phyloP scores from a whole-genome alignment of 495 filamentous ascomycete species.

The Penicillium antarcticum region DNA sequence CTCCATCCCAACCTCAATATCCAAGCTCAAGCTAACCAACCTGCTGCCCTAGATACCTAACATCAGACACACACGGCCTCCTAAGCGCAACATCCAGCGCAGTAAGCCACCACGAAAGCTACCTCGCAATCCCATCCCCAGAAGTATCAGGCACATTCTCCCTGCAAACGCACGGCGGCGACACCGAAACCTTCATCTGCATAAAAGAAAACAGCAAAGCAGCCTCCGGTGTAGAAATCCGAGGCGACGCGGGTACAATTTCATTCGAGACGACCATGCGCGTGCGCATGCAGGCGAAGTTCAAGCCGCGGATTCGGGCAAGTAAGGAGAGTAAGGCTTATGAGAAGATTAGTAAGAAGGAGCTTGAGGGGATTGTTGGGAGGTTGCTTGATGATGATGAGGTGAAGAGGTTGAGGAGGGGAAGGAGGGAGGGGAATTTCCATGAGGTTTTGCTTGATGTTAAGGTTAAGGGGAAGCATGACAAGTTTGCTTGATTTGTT shows the following conservation, averaged over 20 bases:
- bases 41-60: conserved; percentile 55
- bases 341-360: conserved; percentile 81
- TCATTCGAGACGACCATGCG: conserved; percentile 74
- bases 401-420: conserved; percentile 76
- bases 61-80: conserved; percentile 78
- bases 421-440: conserved; percentile 79
- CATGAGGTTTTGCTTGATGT: conserved; percentile 86
- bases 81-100: conserved; percentile 75
- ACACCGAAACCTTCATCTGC: conserved; percentile 49
- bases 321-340: conserved; percentile 74
- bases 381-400: conserved; percentile 78
- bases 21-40: background rate
- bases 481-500: conserved; percentile 82
- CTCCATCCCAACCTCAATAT: background rate
- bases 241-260: conserved; percentile 72
- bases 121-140: conserved; percentile 60
- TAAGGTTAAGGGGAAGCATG: conserved; percentile 92
- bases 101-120: conserved; percentile 77
- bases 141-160: conserved; percentile 65
- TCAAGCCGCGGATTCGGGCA: conserved; percentile 78
- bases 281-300: conserved; percentile 91
- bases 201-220: conserved; percentile 43
- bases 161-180: conserved; percentile 58
- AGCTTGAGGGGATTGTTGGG: conserved; percentile 81
- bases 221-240: conserved; percentile 52